A percentile compares a stretch with the other conserved stretches of the same genome.
phyloP scores from a whole-genome alignment of 768 basidiomycete species.

The Pulveroboletus sp. region DNA sequence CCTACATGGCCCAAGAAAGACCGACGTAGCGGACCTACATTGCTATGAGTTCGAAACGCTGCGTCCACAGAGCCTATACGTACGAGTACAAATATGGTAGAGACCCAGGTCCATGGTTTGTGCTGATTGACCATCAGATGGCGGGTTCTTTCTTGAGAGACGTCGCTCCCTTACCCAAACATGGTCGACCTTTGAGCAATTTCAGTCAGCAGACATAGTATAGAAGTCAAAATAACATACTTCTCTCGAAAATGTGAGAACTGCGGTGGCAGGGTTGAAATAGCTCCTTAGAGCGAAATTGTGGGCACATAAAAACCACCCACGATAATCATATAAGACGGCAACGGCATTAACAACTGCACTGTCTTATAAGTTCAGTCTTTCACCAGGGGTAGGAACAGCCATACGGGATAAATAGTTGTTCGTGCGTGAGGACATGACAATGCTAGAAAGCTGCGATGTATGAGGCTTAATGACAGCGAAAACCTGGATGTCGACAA shows the following conservation, averaged over 20 bases:
- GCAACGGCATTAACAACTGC: neutral
- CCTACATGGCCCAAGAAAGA: neutral
- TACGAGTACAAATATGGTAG: neutral
- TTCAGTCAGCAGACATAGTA: neutral
- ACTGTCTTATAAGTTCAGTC: neutral
- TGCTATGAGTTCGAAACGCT: neutral
- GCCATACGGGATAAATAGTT: neutral
- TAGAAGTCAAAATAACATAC: neutral
- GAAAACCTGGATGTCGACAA: too few relatives aligned
- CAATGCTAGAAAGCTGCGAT: too few relatives aligned
- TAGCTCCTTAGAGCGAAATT: too few relatives aligned
- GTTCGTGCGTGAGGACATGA: too few relatives aligned
- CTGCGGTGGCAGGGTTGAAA: neutral
- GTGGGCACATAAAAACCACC: neutral
- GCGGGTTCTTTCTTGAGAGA: neutral
- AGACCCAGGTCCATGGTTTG: neutral
- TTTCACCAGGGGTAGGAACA: neutral
- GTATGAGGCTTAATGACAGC: too few relatives aligned
- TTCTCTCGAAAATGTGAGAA: neutral
- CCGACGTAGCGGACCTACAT: neutral
- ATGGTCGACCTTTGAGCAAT: neutral
- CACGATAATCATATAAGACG: neutral
- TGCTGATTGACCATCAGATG: neutral
- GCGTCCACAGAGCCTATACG: too few relatives aligned
- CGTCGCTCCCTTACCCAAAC: neutral